Conservation (phyloP, 1,284 basidiomycete species). For the Cryptococcus depauperatus region DNA sequence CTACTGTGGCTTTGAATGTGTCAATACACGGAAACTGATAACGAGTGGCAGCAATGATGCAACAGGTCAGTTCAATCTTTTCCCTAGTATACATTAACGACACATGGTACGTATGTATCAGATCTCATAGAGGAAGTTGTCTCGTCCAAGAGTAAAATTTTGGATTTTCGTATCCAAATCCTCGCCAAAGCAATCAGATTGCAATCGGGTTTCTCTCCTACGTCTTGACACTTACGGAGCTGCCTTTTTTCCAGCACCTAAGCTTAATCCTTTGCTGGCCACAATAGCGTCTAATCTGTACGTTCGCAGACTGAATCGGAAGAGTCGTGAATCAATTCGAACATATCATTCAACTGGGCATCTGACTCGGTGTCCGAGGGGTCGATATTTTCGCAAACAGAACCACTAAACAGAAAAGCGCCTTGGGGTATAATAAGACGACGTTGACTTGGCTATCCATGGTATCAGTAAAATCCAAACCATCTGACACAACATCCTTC, state of each 20-base stretch:
- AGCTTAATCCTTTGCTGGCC: slow-evolving; percentile 28
- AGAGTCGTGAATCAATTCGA: slow-evolving; percentile 44
- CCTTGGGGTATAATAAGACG: not conserved
- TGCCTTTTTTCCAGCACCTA: slow-evolving; percentile 51
- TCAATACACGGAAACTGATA: too few species aligned
- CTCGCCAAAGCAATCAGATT: slow-evolving; percentile 55
- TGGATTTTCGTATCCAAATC: slow-evolving; percentile 60
- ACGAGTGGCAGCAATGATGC: too few species aligned
- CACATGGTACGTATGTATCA: slow-evolving; percentile 68
- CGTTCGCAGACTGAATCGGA: slow-evolving; percentile 39
- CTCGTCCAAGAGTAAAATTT: slow-evolving; percentile 57
- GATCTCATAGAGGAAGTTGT: slow-evolving; percentile 57
- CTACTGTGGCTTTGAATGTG: too few species aligned
- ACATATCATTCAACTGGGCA: slow-evolving; percentile 49
- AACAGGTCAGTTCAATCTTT: too few species aligned
- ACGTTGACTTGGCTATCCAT: not conserved
- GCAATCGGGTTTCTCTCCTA: not conserved
- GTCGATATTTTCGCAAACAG: slow-evolving; percentile 22
- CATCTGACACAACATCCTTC: too few species aligned
- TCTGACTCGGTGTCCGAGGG: slow-evolving; percentile 53
- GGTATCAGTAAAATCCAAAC: too few species aligned
- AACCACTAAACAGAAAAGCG: not conserved
- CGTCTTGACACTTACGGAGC: slow-evolving; percentile 7
- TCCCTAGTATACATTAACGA: too few species aligned
- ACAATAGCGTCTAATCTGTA: slow-evolving; percentile 54